Conservation (phyloP, 139 green algal species). For the Asterochloris erici region DNA sequence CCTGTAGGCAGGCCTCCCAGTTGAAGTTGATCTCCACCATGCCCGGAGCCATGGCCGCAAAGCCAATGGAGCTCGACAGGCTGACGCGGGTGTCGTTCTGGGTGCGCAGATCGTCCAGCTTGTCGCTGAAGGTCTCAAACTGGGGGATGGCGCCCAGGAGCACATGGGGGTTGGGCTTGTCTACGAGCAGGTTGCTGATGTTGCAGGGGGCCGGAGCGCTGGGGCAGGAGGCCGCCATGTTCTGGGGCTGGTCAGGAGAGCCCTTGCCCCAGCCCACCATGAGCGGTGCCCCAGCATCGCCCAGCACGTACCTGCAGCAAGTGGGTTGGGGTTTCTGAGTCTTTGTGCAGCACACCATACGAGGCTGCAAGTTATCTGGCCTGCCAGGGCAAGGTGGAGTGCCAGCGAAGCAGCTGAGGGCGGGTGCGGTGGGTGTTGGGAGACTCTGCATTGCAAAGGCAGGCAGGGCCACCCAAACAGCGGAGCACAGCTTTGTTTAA, state of each 20-base stretch:
- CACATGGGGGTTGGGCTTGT: conserved; percentile 46
- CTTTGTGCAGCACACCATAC: background rate
- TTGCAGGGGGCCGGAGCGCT: background rate
- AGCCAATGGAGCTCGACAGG: conserved; percentile 48
- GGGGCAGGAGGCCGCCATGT: conserved; percentile 59
- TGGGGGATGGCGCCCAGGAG: conserved; percentile 61
- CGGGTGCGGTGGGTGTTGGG: no score
- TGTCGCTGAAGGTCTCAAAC: conserved; percentile 33
- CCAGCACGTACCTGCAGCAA: conserved; percentile 51
- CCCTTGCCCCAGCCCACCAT: conserved; percentile 47
- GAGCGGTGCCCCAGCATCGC: conserved; percentile 33
- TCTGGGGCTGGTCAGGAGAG: conserved; percentile 49
- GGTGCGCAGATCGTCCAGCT: conserved; percentile 34
- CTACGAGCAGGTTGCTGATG: background rate
- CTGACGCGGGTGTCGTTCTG: conserved; percentile 35
- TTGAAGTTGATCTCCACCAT: conserved; percentile 19
- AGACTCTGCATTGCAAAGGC: no score
- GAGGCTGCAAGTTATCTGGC: no score
- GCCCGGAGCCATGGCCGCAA: conserved; percentile 13
- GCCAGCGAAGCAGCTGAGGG: no score
- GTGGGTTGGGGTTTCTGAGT: no score
- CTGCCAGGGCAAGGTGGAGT: no score
- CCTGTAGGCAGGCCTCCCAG: conserved; percentile 32
- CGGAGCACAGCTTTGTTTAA: no score
- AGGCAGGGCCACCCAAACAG: no score